Base-by-base conservation (phyloP, 129 eudicot species). In the Flaveria bidentis region DNA sequence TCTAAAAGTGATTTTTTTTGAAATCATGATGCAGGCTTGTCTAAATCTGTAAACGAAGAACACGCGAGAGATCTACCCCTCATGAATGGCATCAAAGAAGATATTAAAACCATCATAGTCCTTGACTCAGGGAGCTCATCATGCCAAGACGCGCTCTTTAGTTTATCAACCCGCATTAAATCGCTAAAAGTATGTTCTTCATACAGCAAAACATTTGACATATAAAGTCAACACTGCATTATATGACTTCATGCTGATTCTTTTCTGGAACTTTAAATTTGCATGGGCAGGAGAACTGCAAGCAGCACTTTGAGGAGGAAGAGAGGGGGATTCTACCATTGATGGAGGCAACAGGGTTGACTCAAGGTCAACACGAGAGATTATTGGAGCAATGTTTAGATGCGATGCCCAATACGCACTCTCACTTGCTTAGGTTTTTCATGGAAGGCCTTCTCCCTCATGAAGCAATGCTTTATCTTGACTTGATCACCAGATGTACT, bases 71-170 rank as follows among this genome's bases (percentile, higher is more conserved):
- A 88, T 68, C 83, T 94, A 14, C 98, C 98, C 44, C 83, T 94
- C 67, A 91, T 94, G 96, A 94, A 94, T 78, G 98, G 98, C 60
- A 94, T 94, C 75, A 91, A 94, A 75, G 98, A 94, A 85, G 88
- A 89, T 76, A 87, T 94, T 55, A 94, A 94, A 82, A 84, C 92
- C 56, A 83, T 91, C 18, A 89, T 89, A 67, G 98, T 89, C 26
- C 85, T 94, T 3, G 92, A 91, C 66, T 66, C 93, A 0, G 96
- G 90, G 56, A 88, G 88, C 85, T 83, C 88, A 45, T 84, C 70
- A 71, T 78, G 79, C 65, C 91, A 84, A 83, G 98, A 94, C 18
- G 91, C 84, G 66, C 92, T 91, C 36, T 67, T 26, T 50, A 82
- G 69, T 73, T 83, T 94, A 42, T 64, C 87, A 61, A 73, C 87